phyloP scores from a whole-genome alignment of 2,329 filamentous ascomycete genomes.

The Diaporthe nobilis region DNA sequence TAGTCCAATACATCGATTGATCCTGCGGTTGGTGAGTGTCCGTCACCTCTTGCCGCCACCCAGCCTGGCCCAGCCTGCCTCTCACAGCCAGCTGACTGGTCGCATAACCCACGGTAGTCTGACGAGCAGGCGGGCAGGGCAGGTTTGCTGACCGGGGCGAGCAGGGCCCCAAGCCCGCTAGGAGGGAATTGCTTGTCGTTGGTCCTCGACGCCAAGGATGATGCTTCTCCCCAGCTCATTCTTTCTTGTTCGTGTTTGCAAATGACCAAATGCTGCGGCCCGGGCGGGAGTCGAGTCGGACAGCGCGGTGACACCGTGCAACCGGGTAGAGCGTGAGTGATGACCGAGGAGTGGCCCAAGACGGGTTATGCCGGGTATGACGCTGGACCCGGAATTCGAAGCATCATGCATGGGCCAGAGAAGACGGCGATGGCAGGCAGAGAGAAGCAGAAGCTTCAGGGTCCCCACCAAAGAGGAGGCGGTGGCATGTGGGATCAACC shows the following conservation, averaged over 20 bases:
- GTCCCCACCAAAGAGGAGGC: constrained; percentile 21
- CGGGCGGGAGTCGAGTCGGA: constrained; percentile 3
- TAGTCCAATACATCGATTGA: constrained; percentile 11
- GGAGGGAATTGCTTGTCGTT: neutral
- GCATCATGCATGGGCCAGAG: neutral
- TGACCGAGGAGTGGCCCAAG: neutral
- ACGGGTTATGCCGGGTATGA: neutral
- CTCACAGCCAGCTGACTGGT: neutral
- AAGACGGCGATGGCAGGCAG: neutral
- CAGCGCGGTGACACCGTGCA: neutral
- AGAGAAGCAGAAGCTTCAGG: constrained; percentile 9
- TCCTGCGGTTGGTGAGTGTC: constrained; percentile 30
- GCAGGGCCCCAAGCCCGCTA: neutral
- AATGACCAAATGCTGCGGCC: constrained; percentile 5
- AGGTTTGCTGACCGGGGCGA: neutral
- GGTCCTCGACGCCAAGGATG: neutral
- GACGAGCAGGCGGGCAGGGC: neutral
- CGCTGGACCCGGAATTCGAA: neutral
- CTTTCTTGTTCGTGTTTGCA: constrained; percentile 17
- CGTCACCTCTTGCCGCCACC: constrained; percentile 18
- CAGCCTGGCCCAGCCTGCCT: neutral
- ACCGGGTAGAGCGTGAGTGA: neutral
- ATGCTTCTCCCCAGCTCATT: neutral
- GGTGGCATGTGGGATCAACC: constrained; percentile 25
- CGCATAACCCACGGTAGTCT: constrained; percentile 3